Evolutionary conservation across 78 protist species (phyloP).

Genomic region (Dictyostelium brefeldianum): DNA sequence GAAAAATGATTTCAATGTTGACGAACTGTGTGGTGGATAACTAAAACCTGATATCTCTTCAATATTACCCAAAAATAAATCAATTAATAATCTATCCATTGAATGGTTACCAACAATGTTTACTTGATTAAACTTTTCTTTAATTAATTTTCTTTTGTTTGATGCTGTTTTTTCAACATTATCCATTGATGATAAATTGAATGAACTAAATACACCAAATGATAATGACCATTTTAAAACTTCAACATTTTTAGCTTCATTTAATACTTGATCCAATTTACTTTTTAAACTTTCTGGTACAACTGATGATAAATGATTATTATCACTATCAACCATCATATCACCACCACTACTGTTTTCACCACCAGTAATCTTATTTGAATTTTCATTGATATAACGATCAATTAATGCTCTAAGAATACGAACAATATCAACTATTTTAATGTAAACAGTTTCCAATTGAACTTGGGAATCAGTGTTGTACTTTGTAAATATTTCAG

Average conservation of each 20-base stretch:
- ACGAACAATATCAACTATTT: constrained; percentile 12
- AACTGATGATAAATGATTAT: not conserved
- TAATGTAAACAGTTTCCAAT: constrained; percentile 19
- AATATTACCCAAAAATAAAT: constrained; percentile 17
- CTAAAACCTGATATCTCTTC: not conserved
- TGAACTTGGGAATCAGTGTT: not conserved
- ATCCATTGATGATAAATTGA: not conserved
- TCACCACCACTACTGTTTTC: not conserved
- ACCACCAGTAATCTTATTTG: not conserved
- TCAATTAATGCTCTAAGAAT: constrained; percentile 20
- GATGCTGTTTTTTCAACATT: not conserved
- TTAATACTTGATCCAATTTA: not conserved
- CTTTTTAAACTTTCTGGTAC: constrained; percentile 32
- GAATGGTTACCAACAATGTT: not conserved
- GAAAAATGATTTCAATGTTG: constrained; percentile 13
- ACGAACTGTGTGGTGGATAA: constrained; percentile 48
- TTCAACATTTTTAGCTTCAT: constrained; percentile 8
- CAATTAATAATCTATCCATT: constrained; percentile 15
- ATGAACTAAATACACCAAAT: constrained; percentile 8
- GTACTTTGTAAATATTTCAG: constrained; percentile 9
- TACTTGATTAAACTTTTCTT: not conserved
- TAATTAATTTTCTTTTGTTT: not conserved
- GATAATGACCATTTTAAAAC: constrained; percentile 34
- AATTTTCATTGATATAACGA: constrained; percentile 27
- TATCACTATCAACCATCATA: not conserved